These are phyloP conservation scores for Crithidia expoeki DNA, from an alignment of 208 protist species.

Conservation along the genomic window DNA sequence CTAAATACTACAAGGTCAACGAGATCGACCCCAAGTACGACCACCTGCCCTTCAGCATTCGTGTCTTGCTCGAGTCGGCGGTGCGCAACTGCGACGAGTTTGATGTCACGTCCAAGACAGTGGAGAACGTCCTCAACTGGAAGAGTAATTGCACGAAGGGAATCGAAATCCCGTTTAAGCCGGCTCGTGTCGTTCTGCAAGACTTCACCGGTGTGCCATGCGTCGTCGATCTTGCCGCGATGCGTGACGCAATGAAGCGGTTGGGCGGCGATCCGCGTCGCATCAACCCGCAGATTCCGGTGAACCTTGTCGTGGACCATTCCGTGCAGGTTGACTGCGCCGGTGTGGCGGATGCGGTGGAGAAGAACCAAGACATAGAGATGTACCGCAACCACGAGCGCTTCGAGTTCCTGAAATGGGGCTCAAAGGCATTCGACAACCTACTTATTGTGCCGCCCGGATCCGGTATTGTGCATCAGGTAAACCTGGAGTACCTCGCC, in stretches of 20 bases:
- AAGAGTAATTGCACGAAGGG: slow-evolving; percentile 86
- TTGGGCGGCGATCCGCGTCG: slow-evolving; percentile 91
- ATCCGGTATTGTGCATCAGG: slow-evolving; percentile 97
- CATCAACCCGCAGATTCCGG: slow-evolving; percentile 96
- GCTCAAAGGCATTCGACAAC: slow-evolving; percentile 94
- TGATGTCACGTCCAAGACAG: slow-evolving; percentile 87
- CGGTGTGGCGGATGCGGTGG: slow-evolving; percentile 73
- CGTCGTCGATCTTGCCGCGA: slow-evolving; percentile 96
- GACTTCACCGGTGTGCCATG: slow-evolving; percentile 97
- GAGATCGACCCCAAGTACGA: slow-evolving; percentile 84
- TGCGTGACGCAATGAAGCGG: slow-evolving; percentile 93
- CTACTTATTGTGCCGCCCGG: slow-evolving; percentile 96
- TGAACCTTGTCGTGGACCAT: slow-evolving; percentile 97
- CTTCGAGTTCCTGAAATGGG: slow-evolving; percentile 98
- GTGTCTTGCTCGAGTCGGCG: slow-evolving; percentile 95
- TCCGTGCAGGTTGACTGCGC: slow-evolving; percentile 94
- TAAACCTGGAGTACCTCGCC: slow-evolving; percentile 97
- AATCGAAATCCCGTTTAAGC: slow-evolving; percentile 96
- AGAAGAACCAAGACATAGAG: slow-evolving; percentile 94
- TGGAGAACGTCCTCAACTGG: slow-evolving; percentile 95
- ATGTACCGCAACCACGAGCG: slow-evolving; percentile 96
- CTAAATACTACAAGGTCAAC: slow-evolving; percentile 86
- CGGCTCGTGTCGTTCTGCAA: slow-evolving; percentile 95
- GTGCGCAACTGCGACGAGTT: slow-evolving; percentile 97
- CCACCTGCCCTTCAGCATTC: slow-evolving; percentile 94